Base-by-base conservation (phyloP, 2,329 filamentous ascomycete genomes). In the Myriosclerotinia scirpicola region DNA sequence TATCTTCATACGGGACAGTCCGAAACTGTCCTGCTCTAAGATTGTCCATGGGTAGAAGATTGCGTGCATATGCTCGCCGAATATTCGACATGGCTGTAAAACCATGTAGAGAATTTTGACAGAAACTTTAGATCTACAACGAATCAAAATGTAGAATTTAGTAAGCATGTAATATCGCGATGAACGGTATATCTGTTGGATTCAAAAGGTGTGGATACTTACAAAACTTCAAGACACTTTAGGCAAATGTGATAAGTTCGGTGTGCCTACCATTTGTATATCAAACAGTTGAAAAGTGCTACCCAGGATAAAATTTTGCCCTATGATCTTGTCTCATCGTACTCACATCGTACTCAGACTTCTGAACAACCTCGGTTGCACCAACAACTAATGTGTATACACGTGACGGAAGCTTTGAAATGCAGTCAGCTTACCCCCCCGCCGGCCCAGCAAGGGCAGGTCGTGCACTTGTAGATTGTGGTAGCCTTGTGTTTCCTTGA, bases 401-500 rank as follows among this genome's bases (percentile, higher is more conserved):
- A 54, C 64, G 64, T 65, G 64, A 65, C 15, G 20, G 38, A 15
- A n/a, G 5, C 26, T 26, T 34, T 38, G 30, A 52, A 22, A 61
- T 54, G 46, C 64, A 65, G 64, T 65, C 64, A 65, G 64, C 64
- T 61, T 65, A 65, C 64, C 54, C 53, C 64, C 54, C 64, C 46
- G 54, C 54, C 46, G 15, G n/a, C 54, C 26, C 17, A 50, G 44
- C 30, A 59, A 34, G 46, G 38, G 38, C 60, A 54, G 54, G 36
- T 61, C 36, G 46, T 55, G 17, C 46, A 46, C 30, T 34, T 34
- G 4, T 34, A 34, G 30, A 34, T 34, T 52, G 17, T 60, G 17
- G 20, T 40, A n/a, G 44, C 6, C 17, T 58, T 14, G 14, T 40
- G 40, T 30, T 59, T 65, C 42, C 30, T 3, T 20, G 55, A 55